Conservation (phyloP, 345 rosid species). For the Kernera saxatilis region DNA sequence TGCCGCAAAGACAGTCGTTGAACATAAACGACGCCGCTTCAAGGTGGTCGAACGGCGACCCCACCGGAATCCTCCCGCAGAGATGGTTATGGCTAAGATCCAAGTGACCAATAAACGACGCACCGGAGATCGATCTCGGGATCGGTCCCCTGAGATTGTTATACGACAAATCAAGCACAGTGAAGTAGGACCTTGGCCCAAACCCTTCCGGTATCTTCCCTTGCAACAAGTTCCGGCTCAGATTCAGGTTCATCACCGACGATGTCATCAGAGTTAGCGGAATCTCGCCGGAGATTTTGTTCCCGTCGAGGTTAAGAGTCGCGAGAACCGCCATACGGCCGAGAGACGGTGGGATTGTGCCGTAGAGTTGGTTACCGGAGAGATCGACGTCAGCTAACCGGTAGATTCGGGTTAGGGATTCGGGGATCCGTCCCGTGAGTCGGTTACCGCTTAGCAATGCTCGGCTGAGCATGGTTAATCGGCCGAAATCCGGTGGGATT, state of each 20-base stretch:
- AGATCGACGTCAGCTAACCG: constrained; percentile 84
- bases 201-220: constrained; percentile 71
- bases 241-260: constrained; percentile 49
- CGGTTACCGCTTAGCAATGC: constrained; percentile 64
- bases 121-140: constrained; percentile 49
- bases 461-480: constrained; percentile 65
- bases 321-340: constrained; percentile 84
- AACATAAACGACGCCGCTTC: constrained; percentile 69
- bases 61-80: constrained; percentile 70
- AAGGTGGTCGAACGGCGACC: constrained; percentile 76
- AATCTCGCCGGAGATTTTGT: constrained; percentile 51
- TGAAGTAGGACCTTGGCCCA: constrained; percentile 70
- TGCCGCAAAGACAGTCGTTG: constrained; percentile 81
- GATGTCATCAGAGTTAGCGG: constrained; percentile 57
- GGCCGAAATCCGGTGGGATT: constrained; percentile 52
- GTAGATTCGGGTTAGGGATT: constrained; percentile 53
- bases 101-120: constrained; percentile 71
- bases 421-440: constrained; percentile 56
- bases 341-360: constrained; percentile 52
- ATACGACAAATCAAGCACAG: constrained; percentile 57
- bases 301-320: constrained; percentile 71
- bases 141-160: constrained; percentile 59
- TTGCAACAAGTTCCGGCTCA: constrained; percentile 53
- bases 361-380: constrained; percentile 57
- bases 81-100: constrained; percentile 89